These are phyloP conservation scores for Sanghuangporus baumii DNA, from an alignment of 1,284 basidiomycete genomes.

Conservation along the genomic window DNA sequence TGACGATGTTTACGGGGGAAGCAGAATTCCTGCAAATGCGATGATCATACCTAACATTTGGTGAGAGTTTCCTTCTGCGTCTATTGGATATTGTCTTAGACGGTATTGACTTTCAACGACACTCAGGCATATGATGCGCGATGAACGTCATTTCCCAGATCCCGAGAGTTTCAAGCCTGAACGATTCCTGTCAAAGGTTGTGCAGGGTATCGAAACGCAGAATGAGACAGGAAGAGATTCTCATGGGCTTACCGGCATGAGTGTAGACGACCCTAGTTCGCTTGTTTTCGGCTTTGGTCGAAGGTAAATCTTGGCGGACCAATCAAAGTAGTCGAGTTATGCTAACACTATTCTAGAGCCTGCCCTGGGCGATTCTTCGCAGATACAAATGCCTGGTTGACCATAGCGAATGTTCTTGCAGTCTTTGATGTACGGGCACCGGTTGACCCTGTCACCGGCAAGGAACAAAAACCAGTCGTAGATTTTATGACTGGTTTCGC, in stretches of 20 bases:
- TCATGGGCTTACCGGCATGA: not conserved
- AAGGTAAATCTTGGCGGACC: not conserved
- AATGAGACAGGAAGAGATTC: not conserved
- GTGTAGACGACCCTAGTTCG: slow-evolving; percentile 5
- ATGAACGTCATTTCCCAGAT: slow-evolving; percentile 19
- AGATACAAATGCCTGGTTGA: slow-evolving; percentile 18
- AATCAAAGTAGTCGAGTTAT: not conserved
- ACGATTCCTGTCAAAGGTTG: slow-evolving; percentile 9
- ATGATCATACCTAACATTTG: slow-evolving; percentile 15
- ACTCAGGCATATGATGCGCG: slow-evolving; percentile 21
- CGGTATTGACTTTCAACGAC: not conserved
- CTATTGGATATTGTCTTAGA: not conserved
- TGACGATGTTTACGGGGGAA: slow-evolving; percentile 9
- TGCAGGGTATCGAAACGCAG: not conserved
- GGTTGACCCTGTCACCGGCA: slow-evolving; percentile 2
- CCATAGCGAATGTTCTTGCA: slow-evolving; percentile 21
- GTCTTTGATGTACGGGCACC: slow-evolving; percentile 20
- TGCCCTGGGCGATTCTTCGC: slow-evolving; percentile 22
- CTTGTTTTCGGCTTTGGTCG: slow-evolving; percentile 17
- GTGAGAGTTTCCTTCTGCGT: not conserved
- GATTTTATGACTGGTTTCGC: slow-evolving; percentile 9
- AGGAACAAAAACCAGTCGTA: not conserved
- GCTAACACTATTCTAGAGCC: slow-evolving; percentile 5
- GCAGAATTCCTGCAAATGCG: slow-evolving; percentile 5
- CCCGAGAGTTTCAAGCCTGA: slow-evolving; percentile 18